Evolutionary conservation across 345 rosid species (phyloP), one percentile per base, ranked within the genome.

Genomic region (Acer saccharum): DNA sequence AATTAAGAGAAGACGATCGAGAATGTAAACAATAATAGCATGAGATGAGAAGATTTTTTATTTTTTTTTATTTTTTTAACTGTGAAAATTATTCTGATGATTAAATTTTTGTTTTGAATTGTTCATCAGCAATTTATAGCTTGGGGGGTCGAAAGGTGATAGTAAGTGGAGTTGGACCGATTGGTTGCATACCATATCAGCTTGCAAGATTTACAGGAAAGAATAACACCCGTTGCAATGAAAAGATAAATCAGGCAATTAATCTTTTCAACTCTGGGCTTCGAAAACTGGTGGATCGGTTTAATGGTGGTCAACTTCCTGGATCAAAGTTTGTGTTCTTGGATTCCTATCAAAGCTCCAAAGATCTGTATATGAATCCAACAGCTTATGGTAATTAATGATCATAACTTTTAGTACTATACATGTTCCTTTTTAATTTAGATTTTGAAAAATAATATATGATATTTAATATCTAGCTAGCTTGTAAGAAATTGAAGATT

Each of bases 151-250:
- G 95, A 12, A 95, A 93, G 81, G 86, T 95, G 79, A 87, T 95
- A 0, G 94, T 93, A 57, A 89, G 91, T 0, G 90, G 84, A 48
- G 82, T 95, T 8, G 98, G 98, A 21, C 93, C 87, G 78, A 92
- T 95, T 9, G 98, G 98, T 0, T 93, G 98, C 90, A 95, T 95
- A 75, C 98, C 98, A 2, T 95, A 93, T 75, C 81, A 95, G 80
- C 91, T 95, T 1, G 98, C 98, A 11, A 72, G 98, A 23, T 92
- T 85, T 32, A 84, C 77, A 39, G 84, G 87, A 2, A 89, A 83
- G 79, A 85, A 81, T 66, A 89, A 81, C 12, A 27, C 27, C 74
- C 81, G 90, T 4, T 95, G 98, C 81, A 93, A 95, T 76, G 97
- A 92, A 14, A 87, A 83, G 8, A 89, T 93, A 67, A 95, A 93